Evolutionary conservation across 2,329 filamentous ascomycete species (phyloP).

Genomic region (Nothophaeocryptopus gaeumannii): DNA sequence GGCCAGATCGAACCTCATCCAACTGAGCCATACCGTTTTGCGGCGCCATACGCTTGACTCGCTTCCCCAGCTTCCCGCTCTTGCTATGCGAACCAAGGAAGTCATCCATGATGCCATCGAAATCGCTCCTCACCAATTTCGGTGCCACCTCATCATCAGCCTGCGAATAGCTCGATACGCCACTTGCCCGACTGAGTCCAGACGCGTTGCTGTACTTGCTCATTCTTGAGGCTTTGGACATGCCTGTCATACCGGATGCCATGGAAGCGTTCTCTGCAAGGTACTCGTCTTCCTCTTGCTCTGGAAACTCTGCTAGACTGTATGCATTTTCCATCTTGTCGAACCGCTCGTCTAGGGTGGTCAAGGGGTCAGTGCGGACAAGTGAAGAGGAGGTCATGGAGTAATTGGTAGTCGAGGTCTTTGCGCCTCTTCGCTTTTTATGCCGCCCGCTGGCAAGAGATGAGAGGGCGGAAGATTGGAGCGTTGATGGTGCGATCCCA

Average conservation of each 20-base stretch:
- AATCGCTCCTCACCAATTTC: conserved; percentile 66
- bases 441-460: conserved; percentile 70
- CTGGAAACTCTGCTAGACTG: conserved; percentile 42
- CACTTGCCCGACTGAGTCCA: conserved; percentile 38
- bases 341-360: conserved; percentile 82
- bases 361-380: conserved; percentile 81
- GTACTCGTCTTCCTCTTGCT: conserved; percentile 30
- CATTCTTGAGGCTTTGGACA: conserved; percentile 47
- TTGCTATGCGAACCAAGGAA: conserved; percentile 75
- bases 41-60: conserved; percentile 72
- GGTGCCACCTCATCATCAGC: conserved; percentile 41
- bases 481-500: conserved; percentile 54
- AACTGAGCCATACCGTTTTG: conserved; percentile 82
- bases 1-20: conserved; percentile 69
- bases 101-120: conserved; percentile 88
- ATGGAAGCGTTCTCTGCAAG: conserved; percentile 44
- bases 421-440: conserved; percentile 93
- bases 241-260: conserved; percentile 49
- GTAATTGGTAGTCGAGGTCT: conserved; percentile 82
- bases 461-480: conserved; percentile 69
- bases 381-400: conserved; percentile 90
- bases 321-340: conserved; percentile 85
- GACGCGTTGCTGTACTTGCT: conserved; percentile 36
- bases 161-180: conserved; percentile 35
- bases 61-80: conserved; percentile 62